Conservation (phyloP, 192 early-diverging fungal species). For the Podila verticillata region DNA sequence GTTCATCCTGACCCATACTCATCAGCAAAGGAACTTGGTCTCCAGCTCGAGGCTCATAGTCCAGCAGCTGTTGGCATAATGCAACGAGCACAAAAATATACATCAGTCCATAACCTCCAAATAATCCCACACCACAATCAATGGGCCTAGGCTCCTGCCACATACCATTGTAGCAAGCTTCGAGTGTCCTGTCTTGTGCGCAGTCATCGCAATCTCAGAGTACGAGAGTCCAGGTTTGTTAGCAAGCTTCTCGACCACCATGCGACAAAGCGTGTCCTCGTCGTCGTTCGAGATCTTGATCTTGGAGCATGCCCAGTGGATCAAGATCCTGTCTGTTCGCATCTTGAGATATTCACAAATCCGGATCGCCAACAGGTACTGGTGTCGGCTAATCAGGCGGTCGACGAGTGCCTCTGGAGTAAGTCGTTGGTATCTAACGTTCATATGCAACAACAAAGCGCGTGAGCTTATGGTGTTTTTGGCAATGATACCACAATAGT, state of each 20-base stretch:
- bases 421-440: constrained; percentile 69
- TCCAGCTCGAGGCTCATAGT: constrained; percentile 93
- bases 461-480: not conserved
- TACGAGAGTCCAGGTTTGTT: constrained; percentile 82
- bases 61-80: constrained; percentile 70
- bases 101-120: too few species aligned
- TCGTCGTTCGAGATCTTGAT: constrained; percentile 86
- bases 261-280: constrained; percentile 84
- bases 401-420: constrained; percentile 86
- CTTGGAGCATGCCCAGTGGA: constrained; percentile 98
- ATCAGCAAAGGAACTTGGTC: constrained; percentile 96
- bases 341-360: constrained; percentile 88
- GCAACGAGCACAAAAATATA: not conserved
- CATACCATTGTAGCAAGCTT: constrained; percentile 85
- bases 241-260: constrained; percentile 83
- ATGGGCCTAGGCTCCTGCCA: too few species aligned
- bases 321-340: constrained; percentile 80
- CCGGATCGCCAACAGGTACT: constrained; percentile 86
- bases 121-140: too few species aligned
- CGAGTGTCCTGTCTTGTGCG: constrained; percentile 83
- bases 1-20: constrained; percentile 90
- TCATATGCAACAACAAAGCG: not conserved
- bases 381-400: constrained; percentile 83
- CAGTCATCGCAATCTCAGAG: constrained; percentile 92
- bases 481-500: not conserved